phyloP scores from a whole-genome alignment of 2,329 filamentous ascomycete genomes.

The Botrytis fabae region DNA sequence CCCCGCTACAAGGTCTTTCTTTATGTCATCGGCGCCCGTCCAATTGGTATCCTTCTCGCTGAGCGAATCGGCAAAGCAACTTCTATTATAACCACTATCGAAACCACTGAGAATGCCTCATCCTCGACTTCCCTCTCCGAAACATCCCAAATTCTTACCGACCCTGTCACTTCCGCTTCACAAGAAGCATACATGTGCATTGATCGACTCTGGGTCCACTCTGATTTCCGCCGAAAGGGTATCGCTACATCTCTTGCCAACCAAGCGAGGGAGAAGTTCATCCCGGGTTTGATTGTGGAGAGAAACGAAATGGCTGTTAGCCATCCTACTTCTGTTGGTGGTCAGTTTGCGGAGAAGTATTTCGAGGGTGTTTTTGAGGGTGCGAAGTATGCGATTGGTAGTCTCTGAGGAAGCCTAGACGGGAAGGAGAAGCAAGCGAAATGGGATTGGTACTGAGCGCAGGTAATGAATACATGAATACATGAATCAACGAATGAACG shows the following conservation, averaged over 20 bases:
- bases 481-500: background rate
- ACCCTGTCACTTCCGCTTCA: background rate
- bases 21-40: conserved; percentile 25
- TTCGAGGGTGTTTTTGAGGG: conserved; percentile 37
- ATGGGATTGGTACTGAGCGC: background rate
- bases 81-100: background rate
- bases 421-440: background rate
- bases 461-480: background rate
- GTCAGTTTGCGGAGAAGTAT: conserved; percentile 52
- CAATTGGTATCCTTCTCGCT: conserved; percentile 27
- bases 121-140: background rate
- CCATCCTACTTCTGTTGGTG: conserved; percentile 64
- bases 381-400: background rate
- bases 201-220: conserved; percentile 65
- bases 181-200: conserved; percentile 41
- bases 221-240: conserved; percentile 54
- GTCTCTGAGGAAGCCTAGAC: background rate
- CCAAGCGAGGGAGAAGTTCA: conserved; percentile 53
- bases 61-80: conserved; percentile 27
- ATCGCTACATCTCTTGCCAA: conserved; percentile 59
- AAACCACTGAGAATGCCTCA: background rate
- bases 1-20: conserved; percentile 32
- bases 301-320: conserved; percentile 62
- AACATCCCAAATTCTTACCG: background rate
- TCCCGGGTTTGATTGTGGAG: conserved; percentile 54